phyloP scores from a whole-genome alignment of 768 basidiomycete genomes.

The Russula brevipes region DNA sequence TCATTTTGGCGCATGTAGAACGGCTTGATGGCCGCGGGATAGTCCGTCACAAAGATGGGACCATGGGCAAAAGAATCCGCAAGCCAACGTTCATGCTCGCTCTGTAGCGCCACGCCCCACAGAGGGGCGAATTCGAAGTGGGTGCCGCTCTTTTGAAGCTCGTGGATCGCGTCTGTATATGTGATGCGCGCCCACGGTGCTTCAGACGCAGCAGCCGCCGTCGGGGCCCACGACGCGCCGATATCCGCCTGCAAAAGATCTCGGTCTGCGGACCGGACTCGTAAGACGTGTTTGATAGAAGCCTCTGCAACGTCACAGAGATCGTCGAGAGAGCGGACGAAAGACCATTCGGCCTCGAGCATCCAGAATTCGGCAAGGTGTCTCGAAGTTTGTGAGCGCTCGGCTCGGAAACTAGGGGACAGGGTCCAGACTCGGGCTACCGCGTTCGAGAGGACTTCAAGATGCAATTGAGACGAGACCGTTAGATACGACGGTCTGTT shows the following conservation, averaged over 20 bases:
- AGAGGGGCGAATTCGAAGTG: conserved; percentile 52
- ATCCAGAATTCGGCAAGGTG: conserved; percentile 99
- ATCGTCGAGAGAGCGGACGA: conserved; percentile 42
- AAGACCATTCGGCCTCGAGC: conserved; percentile 93
- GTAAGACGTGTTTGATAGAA: conserved; percentile 42
- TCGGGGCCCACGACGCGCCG: conserved; percentile 33
- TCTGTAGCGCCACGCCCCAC: conserved; percentile 72
- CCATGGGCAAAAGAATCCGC: conserved; percentile 61
- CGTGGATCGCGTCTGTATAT: conserved; percentile 69
- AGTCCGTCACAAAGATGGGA: conserved; percentile 90
- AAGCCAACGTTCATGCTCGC: conserved; percentile 92
- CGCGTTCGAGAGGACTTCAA: conserved; percentile 78
- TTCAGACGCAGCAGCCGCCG: conserved; percentile 34
- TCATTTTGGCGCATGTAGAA: conserved; percentile 90
- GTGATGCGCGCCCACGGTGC: conserved; percentile 64
- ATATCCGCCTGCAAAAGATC: conserved; percentile 39
- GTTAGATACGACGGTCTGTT: conserved; percentile 75
- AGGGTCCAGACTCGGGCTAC: conserved; percentile 86
- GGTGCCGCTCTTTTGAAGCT: conserved; percentile 41
- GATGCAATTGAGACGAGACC: conserved; percentile 93
- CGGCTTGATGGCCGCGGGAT: conserved; percentile 78
- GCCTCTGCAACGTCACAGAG: conserved; percentile 56
- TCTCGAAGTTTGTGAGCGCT: conserved; percentile 79
- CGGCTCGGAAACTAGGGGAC: conserved; percentile 91
- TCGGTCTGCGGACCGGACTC: conserved; percentile 32